Evolutionary conservation across 495 filamentous ascomycete species (phyloP).

Genomic region (Trichocladium uniseriatum): DNA sequence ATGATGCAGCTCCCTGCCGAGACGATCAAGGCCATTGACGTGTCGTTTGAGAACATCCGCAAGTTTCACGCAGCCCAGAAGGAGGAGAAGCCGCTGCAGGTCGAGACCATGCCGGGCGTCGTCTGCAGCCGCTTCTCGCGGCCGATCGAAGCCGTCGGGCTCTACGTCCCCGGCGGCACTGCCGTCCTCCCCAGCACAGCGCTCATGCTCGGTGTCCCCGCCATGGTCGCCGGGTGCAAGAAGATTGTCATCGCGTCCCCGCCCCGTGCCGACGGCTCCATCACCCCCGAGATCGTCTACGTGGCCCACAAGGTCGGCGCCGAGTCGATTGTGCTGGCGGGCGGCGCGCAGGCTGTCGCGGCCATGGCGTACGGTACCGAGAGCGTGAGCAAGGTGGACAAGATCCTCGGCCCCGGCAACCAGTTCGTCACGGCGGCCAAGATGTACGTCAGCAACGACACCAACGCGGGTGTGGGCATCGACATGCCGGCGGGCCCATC

Average conservation of each 20-base stretch:
- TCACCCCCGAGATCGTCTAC: conserved; percentile 96
- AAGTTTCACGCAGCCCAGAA: conserved; percentile 87
- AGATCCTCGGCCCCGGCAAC: conserved; percentile 95
- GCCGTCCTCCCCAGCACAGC: conserved; percentile 93
- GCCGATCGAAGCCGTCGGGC: conserved; percentile 85
- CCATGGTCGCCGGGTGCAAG: conserved; percentile 95
- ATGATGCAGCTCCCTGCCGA: conserved; percentile 79
- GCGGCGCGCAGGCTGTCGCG: conserved; percentile 91
- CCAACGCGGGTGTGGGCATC: conserved; percentile 86
- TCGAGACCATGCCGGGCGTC: conserved; percentile 97
- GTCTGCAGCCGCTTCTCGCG: conserved; percentile 88
- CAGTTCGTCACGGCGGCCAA: conserved; percentile 98
- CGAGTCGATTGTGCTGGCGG: conserved; percentile 87
- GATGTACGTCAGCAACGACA: conserved; percentile 95
- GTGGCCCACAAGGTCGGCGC: conserved; percentile 96
- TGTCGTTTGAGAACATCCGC: conserved; percentile 86
- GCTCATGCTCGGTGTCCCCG: conserved; percentile 94
- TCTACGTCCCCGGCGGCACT: conserved; percentile 92
- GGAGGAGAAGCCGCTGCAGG: conserved; percentile 64
- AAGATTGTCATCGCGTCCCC: conserved; percentile 90
- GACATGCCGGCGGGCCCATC: conserved; percentile 98
- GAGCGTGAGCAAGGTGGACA: conserved; percentile 88
- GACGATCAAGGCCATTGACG: conserved; percentile 81
- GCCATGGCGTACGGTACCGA: conserved; percentile 81
- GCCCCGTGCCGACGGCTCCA: conserved; percentile 76